A percentile compares a stretch with the other conserved stretches of the same genome.
phyloP scores from a whole-genome alignment of 2,329 filamentous ascomycete species.

The Cladosporium sp. region DNA sequence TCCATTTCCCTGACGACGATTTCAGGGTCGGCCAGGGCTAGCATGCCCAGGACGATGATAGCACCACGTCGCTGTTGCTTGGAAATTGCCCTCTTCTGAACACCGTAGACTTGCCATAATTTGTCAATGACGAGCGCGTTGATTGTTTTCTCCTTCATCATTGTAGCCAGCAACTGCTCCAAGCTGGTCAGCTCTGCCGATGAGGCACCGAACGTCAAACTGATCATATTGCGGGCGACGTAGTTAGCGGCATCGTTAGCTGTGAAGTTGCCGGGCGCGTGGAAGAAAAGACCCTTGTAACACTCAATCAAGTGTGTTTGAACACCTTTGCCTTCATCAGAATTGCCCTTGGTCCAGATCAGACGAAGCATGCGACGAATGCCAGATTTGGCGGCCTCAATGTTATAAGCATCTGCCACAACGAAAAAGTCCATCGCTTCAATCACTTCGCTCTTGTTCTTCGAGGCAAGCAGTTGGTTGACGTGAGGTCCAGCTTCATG shows the following conservation, averaged over 20 bases:
- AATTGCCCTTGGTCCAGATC: conserved; percentile 99
- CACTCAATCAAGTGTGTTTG: conserved; percentile 95
- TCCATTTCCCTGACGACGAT: conserved; percentile 95
- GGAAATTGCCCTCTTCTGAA: conserved; percentile 90
- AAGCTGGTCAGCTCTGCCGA: conserved; percentile 92
- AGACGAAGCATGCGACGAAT: conserved; percentile 93
- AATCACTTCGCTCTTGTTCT: conserved; percentile 97
- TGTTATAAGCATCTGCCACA: conserved; percentile 89
- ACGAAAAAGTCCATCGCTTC: conserved; percentile 99
- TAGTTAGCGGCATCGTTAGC: conserved; percentile 91
- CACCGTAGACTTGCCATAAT: conserved; percentile 95
- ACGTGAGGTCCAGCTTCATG: conserved; percentile 76
- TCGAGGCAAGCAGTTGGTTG: conserved; percentile 82
- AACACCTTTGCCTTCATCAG: conserved; percentile 96
- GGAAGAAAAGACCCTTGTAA: conserved; percentile 93
- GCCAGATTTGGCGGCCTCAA: conserved; percentile 85
- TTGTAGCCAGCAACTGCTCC: conserved; percentile 89
- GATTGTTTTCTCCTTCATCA: conserved; percentile 92
- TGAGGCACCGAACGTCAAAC: conserved; percentile 90
- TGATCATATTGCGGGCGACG: conserved; percentile 97
- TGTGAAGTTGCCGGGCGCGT: conserved; percentile 83
- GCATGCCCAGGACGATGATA: conserved; percentile 95
- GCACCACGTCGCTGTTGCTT: conserved; percentile 83
- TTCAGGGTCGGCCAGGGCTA: conserved; percentile 85
- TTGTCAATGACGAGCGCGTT: conserved; percentile 83